phyloP scores from a whole-genome alignment of 2,329 filamentous ascomycete genomes.

The Domatiomyces globalis region DNA sequence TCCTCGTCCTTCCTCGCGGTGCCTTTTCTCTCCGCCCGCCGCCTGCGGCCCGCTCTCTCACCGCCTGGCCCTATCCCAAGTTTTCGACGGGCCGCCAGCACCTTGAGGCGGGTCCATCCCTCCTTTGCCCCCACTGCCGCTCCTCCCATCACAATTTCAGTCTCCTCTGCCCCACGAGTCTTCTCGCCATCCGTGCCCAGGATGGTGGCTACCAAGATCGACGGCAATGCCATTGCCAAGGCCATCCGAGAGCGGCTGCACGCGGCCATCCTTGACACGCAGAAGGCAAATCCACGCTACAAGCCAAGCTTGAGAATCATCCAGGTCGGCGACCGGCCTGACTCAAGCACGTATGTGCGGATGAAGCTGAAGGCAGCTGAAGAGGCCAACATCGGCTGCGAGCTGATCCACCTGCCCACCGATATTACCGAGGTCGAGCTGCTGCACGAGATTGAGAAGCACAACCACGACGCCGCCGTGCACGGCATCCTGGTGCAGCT shows the following conservation, averaged over 20 bases:
- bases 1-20: too few species aligned
- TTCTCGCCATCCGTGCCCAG: slow-evolving; percentile 19
- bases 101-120: too few species aligned
- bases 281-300: slow-evolving; percentile 72
- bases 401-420: slow-evolving; percentile 70
- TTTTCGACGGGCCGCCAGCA: too few species aligned
- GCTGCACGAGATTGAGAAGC: slow-evolving; percentile 60
- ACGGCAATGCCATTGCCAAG: slow-evolving; percentile 91
- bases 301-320: slow-evolving; percentile 85
- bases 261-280: slow-evolving; percentile 64
- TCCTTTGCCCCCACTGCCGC: too few species aligned
- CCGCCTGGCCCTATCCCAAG: too few species aligned
- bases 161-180: neutral
- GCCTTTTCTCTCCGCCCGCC: too few species aligned
- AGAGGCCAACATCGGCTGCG: slow-evolving; percentile 86
- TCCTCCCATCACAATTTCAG: neutral
- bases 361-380: slow-evolving; percentile 98
- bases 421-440: slow-evolving; percentile 72
- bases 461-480: slow-evolving; percentile 75
- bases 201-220: slow-evolving; percentile 85
- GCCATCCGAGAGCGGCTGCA: slow-evolving; percentile 71
- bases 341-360: slow-evolving; percentile 95
- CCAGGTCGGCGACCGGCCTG: slow-evolving; percentile 86
- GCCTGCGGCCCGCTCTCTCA: too few species aligned
- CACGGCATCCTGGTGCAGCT: slow-evolving; percentile 92